Conservation (phyloP, 192 early-diverging fungal genomes). For the Podila epigama region DNA sequence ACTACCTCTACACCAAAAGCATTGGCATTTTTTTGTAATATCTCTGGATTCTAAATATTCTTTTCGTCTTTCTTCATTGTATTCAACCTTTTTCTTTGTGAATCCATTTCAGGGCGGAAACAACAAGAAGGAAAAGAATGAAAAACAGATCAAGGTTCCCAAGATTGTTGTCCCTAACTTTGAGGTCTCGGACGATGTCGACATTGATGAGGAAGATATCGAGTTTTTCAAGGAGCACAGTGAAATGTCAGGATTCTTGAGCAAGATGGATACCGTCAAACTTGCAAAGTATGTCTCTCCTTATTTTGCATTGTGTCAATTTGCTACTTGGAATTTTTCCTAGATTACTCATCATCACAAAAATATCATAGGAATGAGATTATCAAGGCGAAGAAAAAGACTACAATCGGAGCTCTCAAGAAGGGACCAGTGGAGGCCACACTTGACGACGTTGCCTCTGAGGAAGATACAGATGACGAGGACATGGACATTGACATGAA, state of each 20-base stretch:
- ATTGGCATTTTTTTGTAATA: too few species aligned
- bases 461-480: constrained; percentile 46
- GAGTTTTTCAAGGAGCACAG: constrained; percentile 76
- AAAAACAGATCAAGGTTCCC: constrained; percentile 48
- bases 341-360: too few species aligned
- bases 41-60: too few species aligned
- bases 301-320: neutral
- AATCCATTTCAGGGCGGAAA: too few species aligned
- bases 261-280: constrained; percentile 65
- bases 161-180: constrained; percentile 50
- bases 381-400: constrained; percentile 50
- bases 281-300: constrained; percentile 60
- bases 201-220: constrained; percentile 76
- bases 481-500: constrained; percentile 64
- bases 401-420: constrained; percentile 22
- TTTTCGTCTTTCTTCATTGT: too few species aligned
- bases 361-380: constrained; percentile 35
- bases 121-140: constrained; percentile 33
- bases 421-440: constrained; percentile 47
- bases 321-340: neutral
- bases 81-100: too few species aligned
- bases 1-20: too few species aligned
- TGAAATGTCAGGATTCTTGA: constrained; percentile 67
- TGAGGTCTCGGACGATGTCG: constrained; percentile 66
- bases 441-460: constrained; percentile 39